Evolutionary conservation across 441 rosid genomes (phyloP), one percentile per base, ranked within the genome.

Genomic region (Euphorbia corollata): DNA sequence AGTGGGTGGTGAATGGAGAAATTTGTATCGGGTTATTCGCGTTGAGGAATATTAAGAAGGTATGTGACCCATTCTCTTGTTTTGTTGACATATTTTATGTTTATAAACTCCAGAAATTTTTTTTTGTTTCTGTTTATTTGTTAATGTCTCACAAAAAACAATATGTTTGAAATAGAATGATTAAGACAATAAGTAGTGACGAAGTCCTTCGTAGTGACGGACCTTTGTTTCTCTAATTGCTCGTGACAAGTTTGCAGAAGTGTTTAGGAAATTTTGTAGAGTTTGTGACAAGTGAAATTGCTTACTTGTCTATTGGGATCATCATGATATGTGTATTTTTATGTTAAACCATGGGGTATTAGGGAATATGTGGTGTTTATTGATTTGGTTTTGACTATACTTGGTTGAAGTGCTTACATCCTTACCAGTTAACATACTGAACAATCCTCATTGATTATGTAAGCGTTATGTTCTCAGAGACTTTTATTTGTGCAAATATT

Each of bases 1-100:
- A 95, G 99, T 95, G 98, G 99, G 88, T 95, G 89, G 97, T 95
- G 72, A 91, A 91, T 75, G 99, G 99, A 76, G 99, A 95, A 83
- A 91, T 95, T 72, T 95, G 98, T 68, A 90, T 95, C 61, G 99
- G 99, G 70, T 75, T 95, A 64, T 95, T 95, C 83, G 95, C 99
- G 27, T 68, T 90, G 73, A 83, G 89, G 81, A 91, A 88, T 77
- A 88, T 95, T 66, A 87, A 82, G 77, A 80, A 86, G 99, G 99
- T 95, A 80, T 19, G 79, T 30, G 23, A 47, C 54, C 36, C 59
- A 61, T 47, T 1, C 13, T 19, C 51, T 70, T 51, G 16, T 30
- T 64, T 53, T 15, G 36, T 32, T 61, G 43, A 64, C 45, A 32
- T 70, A 64, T 62, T 53, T 27, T 32, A 8, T 41, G 61, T 64